Percentiles rank a stretch among this genome's conserved stretches.
These are phyloP conservation scores for Ceratocystis albifundus DNA, from an alignment of 2,329 filamentous ascomycete species.

Conservation along the genomic window DNA sequence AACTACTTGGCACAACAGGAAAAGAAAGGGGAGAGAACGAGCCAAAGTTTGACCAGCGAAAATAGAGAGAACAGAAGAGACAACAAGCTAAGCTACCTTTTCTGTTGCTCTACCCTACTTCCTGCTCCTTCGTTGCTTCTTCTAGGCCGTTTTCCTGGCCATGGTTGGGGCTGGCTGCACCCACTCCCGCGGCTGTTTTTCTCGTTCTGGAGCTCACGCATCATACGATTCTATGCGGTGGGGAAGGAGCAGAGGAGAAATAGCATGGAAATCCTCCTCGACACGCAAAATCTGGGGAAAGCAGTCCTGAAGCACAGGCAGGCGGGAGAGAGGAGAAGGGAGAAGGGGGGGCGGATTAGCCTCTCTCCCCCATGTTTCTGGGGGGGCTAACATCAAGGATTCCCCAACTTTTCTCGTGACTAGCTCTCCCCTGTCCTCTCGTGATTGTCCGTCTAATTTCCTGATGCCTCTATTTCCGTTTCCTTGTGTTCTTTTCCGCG, in stretches of 20 bases:
- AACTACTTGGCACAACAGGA: not conserved
- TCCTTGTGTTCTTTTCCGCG: not conserved
- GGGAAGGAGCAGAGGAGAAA: not conserved
- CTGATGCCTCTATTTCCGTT: not conserved
- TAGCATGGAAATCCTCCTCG: not conserved
- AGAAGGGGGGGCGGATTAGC: too few relatives aligned
- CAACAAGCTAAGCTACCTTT: not conserved
- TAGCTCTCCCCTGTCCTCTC: not conserved
- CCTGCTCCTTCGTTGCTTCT: not conserved
- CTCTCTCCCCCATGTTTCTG: too few relatives aligned
- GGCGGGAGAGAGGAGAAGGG: not conserved
- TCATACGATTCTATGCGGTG: not conserved
- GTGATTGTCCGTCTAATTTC: not conserved
- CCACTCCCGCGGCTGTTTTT: slow-evolving; percentile 6
- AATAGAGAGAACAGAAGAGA: not conserved
- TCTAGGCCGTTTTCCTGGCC: not conserved
- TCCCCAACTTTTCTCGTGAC: slow-evolving; percentile 12
- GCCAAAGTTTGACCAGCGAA: not conserved
- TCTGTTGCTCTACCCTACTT: not conserved
- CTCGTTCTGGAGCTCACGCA: not conserved
- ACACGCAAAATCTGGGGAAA: slow-evolving; percentile 9
- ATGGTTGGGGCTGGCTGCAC: not conserved
- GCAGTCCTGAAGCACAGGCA: not conserved
- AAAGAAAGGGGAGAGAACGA: not conserved
- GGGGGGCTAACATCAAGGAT: slow-evolving; percentile 2